Percentiles rank a stretch among this genome's conserved stretches.
Evolutionary conservation across 2,329 filamentous ascomycete species (phyloP).

Genomic region (Pseudocercospora fijiensis): DNA sequence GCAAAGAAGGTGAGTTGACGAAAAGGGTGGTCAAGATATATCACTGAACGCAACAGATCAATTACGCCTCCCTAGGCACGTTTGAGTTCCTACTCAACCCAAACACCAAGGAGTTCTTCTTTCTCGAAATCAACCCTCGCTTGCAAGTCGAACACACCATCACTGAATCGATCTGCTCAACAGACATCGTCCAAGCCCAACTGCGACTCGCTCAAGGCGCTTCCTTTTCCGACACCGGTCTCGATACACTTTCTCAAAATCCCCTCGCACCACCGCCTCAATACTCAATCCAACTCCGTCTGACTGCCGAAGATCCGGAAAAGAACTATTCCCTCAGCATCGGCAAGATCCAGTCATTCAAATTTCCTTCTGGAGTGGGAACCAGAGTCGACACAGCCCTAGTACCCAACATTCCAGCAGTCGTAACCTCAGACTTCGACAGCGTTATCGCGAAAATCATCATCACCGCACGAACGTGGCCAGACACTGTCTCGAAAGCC

Average conservation of each 20-base stretch:
- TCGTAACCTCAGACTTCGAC: conserved; percentile 59
- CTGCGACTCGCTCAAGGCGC: conserved; percentile 55
- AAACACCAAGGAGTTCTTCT: conserved; percentile 52
- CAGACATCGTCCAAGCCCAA: conserved; percentile 58
- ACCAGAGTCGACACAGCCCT: conserved; percentile 59
- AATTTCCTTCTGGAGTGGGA: conserved; percentile 58
- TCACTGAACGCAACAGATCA: conserved; percentile 40
- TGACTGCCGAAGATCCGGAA: conserved; percentile 58
- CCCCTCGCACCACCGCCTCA: conserved; percentile 41
- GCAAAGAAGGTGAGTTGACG: conserved; percentile 44
- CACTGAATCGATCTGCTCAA: conserved; percentile 55
- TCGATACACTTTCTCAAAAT: conserved; percentile 33
- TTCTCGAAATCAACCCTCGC: conserved; percentile 61
- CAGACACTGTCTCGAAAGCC: conserved; percentile 54
- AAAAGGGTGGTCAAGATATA: neutral
- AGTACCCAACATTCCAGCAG: conserved; percentile 41
- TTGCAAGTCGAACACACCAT: conserved; percentile 64
- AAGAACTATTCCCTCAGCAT: conserved; percentile 58
- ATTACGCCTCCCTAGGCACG: conserved; percentile 61
- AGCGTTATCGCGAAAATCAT: conserved; percentile 61
- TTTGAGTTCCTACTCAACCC: conserved; percentile 64
- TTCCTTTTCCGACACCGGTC: conserved; percentile 37
- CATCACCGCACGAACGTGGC: conserved; percentile 55
- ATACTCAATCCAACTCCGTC: conserved; percentile 56
- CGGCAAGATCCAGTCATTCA: conserved; percentile 57